Conservation (phyloP, 768 basidiomycete species). For the Pisolithus tinctorius region DNA sequence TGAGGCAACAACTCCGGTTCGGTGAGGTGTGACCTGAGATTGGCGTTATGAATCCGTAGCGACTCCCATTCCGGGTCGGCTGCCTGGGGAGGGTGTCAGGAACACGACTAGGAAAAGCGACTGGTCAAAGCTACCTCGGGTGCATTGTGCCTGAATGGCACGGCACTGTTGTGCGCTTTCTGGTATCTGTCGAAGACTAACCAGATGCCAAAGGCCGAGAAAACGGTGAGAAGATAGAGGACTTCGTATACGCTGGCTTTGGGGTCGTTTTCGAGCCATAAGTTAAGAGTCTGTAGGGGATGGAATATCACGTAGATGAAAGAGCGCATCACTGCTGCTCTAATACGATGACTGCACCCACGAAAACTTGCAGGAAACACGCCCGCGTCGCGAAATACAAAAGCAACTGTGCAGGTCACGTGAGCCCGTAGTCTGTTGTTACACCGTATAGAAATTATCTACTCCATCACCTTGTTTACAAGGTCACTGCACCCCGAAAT, state of each 20-base stretch:
- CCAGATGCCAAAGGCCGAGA: constrained; percentile 75
- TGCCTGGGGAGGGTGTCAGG: constrained; percentile 34
- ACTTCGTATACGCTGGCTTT: constrained; percentile 51
- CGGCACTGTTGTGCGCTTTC: constrained; percentile 64
- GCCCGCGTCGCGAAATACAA: not conserved
- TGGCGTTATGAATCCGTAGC: constrained; percentile 47
- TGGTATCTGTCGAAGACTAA: constrained; percentile 71
- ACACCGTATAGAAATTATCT: too few species aligned
- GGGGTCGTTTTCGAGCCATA: constrained; percentile 41
- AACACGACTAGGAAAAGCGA: not conserved
- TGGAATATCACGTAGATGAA: constrained; percentile 38
- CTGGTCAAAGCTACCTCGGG: constrained; percentile 47
- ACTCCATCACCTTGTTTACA: too few species aligned
- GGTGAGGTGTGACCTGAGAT: constrained; percentile 58
- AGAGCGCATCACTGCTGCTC: constrained; percentile 19
- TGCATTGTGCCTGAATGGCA: constrained; percentile 52
- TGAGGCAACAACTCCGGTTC: constrained; percentile 49
- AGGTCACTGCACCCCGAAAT: too few species aligned
- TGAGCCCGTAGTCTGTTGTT: not conserved
- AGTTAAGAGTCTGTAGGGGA: constrained; percentile 44
- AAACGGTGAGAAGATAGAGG: constrained; percentile 58
- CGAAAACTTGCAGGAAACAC: not conserved
- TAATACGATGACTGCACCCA: not conserved
- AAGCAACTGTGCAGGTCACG: not conserved
- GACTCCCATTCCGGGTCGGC: constrained; percentile 56